Base-by-base conservation (phyloP, 2,329 filamentous ascomycete genomes). In the Venturia asperata region DNA sequence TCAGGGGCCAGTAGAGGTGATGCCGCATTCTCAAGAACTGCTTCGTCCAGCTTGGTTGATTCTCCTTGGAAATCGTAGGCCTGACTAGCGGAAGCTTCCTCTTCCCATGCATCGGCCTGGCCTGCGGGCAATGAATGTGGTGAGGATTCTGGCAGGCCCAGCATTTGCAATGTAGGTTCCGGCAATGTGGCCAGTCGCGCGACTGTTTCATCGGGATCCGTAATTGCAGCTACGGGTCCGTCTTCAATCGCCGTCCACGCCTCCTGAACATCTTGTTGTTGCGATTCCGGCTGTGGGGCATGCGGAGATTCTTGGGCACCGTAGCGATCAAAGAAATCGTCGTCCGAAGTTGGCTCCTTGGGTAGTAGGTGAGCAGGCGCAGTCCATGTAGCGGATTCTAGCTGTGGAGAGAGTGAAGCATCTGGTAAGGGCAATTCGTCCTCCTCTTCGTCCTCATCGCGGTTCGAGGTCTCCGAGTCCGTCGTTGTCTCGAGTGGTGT, bases 51-150 rank as follows among this genome's bases (percentile, higher is more conserved):
- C 11, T 77, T 71, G 5, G 78, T 78, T 0, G 72, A 72, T 62
- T 79, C 77, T 49, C 79, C 76, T 66, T 82, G 79, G 66, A 79
- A 76, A 65, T 81, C 79, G 68, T 82, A 81, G 34, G 62, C 47
- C 27, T 70, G 37, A 10, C 42, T 45, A 7, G 60, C 37, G 5
- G 60, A 11, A 42, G n/a, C 7, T 9, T 61, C 39, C n/a, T 42
- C 60, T 43, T 11, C 13, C 37, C 42, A 42, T 27, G 15, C 21
- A 17, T 21, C 27, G 21, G 24, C 21, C n/a, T 61, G 37, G 1
- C 45, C 39, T 34, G 21, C 15, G 4, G n/a, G 37, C 30, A 27
- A 27, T 21, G 15, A 39, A n/a, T 43, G 60, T 27, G n/a, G 15
- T 27, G 37, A 17, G 21, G 27, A 24, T 9, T 42, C 19, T 42